These are phyloP conservation scores for Sanghuangporus sanghuang DNA, from an alignment of 1,284 basidiomycete genomes.

Conservation along the genomic window DNA sequence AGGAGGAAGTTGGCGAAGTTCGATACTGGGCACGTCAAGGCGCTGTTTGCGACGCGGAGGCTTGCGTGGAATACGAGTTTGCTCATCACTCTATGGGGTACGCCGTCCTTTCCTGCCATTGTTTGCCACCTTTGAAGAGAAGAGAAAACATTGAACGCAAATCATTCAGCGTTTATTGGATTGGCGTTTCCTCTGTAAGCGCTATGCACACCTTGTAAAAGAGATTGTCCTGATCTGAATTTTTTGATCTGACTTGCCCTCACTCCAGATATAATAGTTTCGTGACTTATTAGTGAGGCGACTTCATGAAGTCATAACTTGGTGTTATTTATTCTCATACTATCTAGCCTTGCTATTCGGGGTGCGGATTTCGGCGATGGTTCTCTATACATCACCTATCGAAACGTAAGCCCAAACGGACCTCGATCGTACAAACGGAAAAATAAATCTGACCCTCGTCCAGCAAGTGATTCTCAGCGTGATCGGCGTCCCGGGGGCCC, in stretches of 20 bases:
- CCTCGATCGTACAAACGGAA: too few species aligned
- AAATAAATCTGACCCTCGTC: background rate
- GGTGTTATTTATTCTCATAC: background rate
- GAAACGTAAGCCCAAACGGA: slow-evolving; percentile 61
- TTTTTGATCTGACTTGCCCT: background rate
- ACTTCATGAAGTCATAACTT: background rate
- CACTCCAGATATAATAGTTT: slow-evolving; percentile 51
- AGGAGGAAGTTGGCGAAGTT: slow-evolving; percentile 40
- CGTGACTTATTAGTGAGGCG: slow-evolving; percentile 54
- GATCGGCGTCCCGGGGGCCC: slow-evolving; percentile 63
- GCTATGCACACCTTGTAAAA: background rate
- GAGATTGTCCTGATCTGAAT: background rate
- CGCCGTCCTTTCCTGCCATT: background rate
- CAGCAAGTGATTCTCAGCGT: slow-evolving; percentile 66
- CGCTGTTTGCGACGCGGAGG: slow-evolving; percentile 17
- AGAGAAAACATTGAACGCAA: slow-evolving; percentile 40
- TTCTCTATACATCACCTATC: slow-evolving; percentile 59
- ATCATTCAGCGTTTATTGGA: slow-evolving; percentile 59
- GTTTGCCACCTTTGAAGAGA: slow-evolving; percentile 43
- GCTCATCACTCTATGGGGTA: slow-evolving; percentile 17
- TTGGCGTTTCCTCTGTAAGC: slow-evolving; percentile 66
- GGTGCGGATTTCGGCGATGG: slow-evolving; percentile 61
- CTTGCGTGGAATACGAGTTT: slow-evolving; percentile 16
- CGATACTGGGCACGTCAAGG: slow-evolving; percentile 29
- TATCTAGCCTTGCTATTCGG: slow-evolving; percentile 45